A percentile compares a stretch with the other conserved stretches of the same genome.
Evolutionary conservation across 2,329 filamentous ascomycete species (phyloP).

Genomic region (Aspergillus ruber): DNA sequence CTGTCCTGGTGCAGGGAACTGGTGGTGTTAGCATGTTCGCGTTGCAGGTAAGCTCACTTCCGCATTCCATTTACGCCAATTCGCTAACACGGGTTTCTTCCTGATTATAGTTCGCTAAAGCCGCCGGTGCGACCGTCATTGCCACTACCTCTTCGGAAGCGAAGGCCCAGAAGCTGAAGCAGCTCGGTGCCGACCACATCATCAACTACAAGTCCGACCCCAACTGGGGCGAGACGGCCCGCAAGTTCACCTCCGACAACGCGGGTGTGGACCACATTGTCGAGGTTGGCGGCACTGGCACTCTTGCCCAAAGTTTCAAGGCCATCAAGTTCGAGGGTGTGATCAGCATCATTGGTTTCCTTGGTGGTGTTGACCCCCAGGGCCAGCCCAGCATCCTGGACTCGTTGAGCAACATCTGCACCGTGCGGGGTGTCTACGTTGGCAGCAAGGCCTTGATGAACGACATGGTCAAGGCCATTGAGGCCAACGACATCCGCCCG

Average conservation of each 20-base stretch:
- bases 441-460: conserved; percentile 52
- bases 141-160: conserved; percentile 53
- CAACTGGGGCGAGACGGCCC: conserved; percentile 56
- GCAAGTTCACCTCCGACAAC: conserved; percentile 43
- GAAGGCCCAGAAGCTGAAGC: conserved; percentile 48
- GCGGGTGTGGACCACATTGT: conserved; percentile 57
- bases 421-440: conserved; percentile 52
- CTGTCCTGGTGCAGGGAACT: conserved; percentile 56
- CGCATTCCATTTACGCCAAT: neutral
- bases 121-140: conserved; percentile 50
- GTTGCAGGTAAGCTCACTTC: conserved; percentile 36
- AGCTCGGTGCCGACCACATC: conserved; percentile 52
- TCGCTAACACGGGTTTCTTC: neutral
- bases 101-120: conserved; percentile 38
- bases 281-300: conserved; percentile 61
- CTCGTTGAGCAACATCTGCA: conserved; percentile 45
- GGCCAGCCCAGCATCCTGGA: conserved; percentile 49
- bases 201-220: conserved; percentile 56
- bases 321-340: conserved; percentile 51
- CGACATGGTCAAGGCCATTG: conserved; percentile 55
- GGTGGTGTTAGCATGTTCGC: conserved; percentile 56
- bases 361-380: conserved; percentile 44
- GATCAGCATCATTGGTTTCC: conserved; percentile 52
- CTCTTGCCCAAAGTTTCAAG: conserved; percentile 51
- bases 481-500: conserved; percentile 54